Evolutionary conservation across 1,284 basidiomycete genomes (phyloP).

Genomic region (Retiboletus flavoniger): DNA sequence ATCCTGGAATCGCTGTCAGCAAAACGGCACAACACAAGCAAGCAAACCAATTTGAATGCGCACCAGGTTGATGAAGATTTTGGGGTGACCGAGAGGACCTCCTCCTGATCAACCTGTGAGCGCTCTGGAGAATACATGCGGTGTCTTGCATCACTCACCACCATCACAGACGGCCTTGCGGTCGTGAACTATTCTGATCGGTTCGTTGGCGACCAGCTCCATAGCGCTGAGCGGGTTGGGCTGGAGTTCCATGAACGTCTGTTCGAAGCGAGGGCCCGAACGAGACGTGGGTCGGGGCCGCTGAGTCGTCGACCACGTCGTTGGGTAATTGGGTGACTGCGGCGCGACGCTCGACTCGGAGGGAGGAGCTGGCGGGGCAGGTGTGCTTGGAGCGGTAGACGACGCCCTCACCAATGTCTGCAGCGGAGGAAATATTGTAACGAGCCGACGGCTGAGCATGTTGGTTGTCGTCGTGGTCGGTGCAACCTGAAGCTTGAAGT

Average conservation of each 20-base stretch:
- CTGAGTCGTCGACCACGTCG: constrained; percentile 80
- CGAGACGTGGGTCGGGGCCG: constrained; percentile 52
- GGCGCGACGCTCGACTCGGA: constrained; percentile 41
- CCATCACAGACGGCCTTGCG: constrained; percentile 92
- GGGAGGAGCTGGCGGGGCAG: constrained; percentile 29
- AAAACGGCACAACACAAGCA: constrained; percentile 11
- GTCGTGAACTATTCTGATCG: constrained; percentile 76
- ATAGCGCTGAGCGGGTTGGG: constrained; percentile 91
- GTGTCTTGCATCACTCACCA: constrained; percentile 56
- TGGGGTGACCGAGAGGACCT: constrained; percentile 95
- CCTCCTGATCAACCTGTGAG: constrained; percentile 58
- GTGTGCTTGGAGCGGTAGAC: constrained; percentile 30
- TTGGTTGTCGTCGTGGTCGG: constrained; percentile 15
- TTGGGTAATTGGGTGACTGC: constrained; percentile 78
- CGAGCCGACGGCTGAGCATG: constrained; percentile 42
- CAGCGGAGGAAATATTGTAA: constrained; percentile 31
- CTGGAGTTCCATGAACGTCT: constrained; percentile 83
- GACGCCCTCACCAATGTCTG: constrained; percentile 34
- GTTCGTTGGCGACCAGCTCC: constrained; percentile 84
- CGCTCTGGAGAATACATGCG: neutral
- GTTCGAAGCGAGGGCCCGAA: constrained; percentile 85
- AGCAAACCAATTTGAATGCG: constrained; percentile 30
- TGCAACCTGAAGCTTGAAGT: neutral
- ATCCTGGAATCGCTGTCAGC: constrained; percentile 48
- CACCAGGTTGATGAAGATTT: constrained; percentile 94